Percentiles rank a stretch among this genome's conserved stretches.
These are phyloP conservation scores for Fusarium cyanostomum DNA, from an alignment of 2,329 filamentous ascomycete species.

Conservation along the genomic window DNA sequence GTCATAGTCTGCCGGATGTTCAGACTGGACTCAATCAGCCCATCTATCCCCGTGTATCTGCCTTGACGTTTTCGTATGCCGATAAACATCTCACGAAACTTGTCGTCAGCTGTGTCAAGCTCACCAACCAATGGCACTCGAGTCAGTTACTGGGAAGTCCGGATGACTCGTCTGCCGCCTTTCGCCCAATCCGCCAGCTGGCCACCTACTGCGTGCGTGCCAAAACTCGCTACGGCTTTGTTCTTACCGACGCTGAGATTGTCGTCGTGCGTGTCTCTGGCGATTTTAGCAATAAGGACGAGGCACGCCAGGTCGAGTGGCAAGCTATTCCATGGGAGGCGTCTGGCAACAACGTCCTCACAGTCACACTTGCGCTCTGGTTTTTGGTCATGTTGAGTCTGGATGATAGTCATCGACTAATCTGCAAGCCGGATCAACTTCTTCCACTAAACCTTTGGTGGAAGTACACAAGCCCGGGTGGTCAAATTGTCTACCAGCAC, in stretches of 20 bases:
- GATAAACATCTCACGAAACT: too few species aligned
- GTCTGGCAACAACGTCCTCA: not conserved
- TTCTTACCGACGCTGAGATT: not conserved
- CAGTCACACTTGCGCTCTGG: not conserved
- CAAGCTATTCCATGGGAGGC: not conserved
- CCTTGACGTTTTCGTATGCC: too few species aligned
- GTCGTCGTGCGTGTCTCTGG: not conserved
- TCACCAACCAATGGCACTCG: not conserved
- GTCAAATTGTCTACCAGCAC: not conserved
- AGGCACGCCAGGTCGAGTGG: not conserved
- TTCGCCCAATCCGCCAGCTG: not conserved
- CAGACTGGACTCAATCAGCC: too few species aligned
- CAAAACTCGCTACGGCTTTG: not conserved
- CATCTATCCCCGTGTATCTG: too few species aligned
- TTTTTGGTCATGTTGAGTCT: slow-evolving; percentile 6
- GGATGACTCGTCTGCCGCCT: not conserved
- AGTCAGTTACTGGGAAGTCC: not conserved
- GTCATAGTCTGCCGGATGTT: too few species aligned
- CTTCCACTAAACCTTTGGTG: not conserved
- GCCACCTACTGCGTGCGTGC: not conserved
- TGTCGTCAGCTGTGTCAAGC: not conserved
- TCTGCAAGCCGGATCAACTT: not conserved
- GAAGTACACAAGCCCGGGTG: not conserved
- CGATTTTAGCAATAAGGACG: too few species aligned
- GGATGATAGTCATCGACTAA: not conserved